Evolutionary conservation across 2,329 filamentous ascomycete genomes (phyloP), one percentile per base, ranked within the genome.

Genomic region (Cladosporium cucumerinum): DNA sequence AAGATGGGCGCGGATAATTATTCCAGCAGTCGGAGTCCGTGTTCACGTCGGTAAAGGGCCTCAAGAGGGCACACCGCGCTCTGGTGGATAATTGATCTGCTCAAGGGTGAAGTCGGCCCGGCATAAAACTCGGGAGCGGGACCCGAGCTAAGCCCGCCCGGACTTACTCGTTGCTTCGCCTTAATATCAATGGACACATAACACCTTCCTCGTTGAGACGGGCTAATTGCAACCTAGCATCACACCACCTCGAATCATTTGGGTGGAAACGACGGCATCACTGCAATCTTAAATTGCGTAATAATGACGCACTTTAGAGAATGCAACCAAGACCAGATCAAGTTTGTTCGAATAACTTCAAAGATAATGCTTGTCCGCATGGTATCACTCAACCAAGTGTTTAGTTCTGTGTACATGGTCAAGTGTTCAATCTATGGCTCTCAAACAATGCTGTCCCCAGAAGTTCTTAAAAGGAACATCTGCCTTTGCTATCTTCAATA

Each of bases 21-120:
- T 58, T 58, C 55, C 55, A 58, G 55, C 55, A 46, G 55, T 58
- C 14, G 23, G 14, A 46, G 16, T 14, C n/a, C 34, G 55, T 46
- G 23, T 46, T 36, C 28, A 34, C 16, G 5, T 57, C 54, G 54
- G 32, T 14, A 57, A 39, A 43, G 25, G 51, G 5, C 32, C 32
- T 34, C 32, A 12, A 34, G 12, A 34, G 32, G 32, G 28, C 51
- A 30, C 28, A 30, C 14, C 14, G 51, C 28, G 25, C 5, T 55
- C 51, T 55, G 25, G 14, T 51, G 28, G 28, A 46, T 46, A 46
- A 30, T 55, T 54, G 28, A 55, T 55, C 51, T 55, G 51, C 51
- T 55, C 51, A 30, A 30, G 51, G 51, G 28, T 55, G 25, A 25
- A 51, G 48, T 26, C 48, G 48, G 48, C 39, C 39, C 39, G 39